Evolutionary conservation across 768 basidiomycete genomes (phyloP).

Genomic region (Rhizopogon vesiculosus): DNA sequence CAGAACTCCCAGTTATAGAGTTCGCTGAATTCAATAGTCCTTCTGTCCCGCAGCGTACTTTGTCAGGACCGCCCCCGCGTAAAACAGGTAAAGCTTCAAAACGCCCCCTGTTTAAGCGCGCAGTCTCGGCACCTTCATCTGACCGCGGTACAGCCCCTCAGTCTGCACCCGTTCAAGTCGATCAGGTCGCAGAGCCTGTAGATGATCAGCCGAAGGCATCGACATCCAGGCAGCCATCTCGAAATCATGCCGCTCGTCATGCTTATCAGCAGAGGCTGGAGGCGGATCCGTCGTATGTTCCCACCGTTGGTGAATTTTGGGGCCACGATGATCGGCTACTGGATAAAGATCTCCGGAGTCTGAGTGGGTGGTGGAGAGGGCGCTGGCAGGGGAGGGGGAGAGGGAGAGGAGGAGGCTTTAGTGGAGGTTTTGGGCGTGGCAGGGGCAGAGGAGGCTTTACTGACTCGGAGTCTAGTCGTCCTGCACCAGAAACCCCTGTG

Average conservation of each 20-base stretch:
- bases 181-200: constrained; percentile 7
- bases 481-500: constrained; percentile 3
- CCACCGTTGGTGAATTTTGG: constrained; percentile 91
- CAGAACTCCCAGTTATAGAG: constrained; percentile 74
- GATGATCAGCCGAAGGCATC: constrained; percentile 34
- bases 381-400: constrained; percentile 70
- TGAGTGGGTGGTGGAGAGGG: constrained; percentile 87
- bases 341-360: constrained; percentile 74
- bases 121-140: constrained; percentile 29
- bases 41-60: constrained; percentile 26
- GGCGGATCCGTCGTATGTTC: constrained; percentile 83
- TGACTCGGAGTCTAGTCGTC: constrained; percentile 8
- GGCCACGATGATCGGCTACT: constrained; percentile 89
- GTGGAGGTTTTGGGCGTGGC: constrained; percentile 44
- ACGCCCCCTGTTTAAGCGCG: constrained; percentile 30
- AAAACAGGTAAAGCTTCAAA: constrained; percentile 39
- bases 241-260: constrained; percentile 63
- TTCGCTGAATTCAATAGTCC: constrained; percentile 56
- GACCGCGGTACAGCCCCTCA: constrained; percentile 15
- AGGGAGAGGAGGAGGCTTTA: constrained; percentile 44
- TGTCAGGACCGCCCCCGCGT: constrained; percentile 36
- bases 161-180: constrained; percentile 9
- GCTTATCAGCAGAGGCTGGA: constrained; percentile 82
- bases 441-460: constrained; percentile 45
- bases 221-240: constrained; percentile 30